Percentiles rank a stretch among this genome's conserved stretches.
Conservation (phyloP, 164 flowering plant genomes). For the Platanus orientalis region DNA sequence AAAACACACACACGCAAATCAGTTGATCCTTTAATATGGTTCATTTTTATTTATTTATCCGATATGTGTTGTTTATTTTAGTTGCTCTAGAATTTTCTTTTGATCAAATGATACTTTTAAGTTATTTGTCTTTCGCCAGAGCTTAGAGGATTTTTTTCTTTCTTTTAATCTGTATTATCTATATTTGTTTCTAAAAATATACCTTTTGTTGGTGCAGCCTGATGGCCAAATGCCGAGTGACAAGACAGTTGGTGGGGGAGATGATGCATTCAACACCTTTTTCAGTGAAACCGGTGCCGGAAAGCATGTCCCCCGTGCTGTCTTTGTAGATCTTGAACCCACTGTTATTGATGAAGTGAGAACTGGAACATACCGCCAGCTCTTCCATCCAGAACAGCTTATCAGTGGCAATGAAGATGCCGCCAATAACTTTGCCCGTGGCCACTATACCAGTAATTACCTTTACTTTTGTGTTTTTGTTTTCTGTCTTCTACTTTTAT, state of each 20-base stretch:
- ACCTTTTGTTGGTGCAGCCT: conserved; percentile 52
- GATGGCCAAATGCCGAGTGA: conserved; percentile 84
- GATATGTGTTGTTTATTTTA: no score
- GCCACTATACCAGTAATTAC: conserved; percentile 53
- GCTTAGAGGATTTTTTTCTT: no score
- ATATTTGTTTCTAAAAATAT: no score
- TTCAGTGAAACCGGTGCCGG: conserved; percentile 71
- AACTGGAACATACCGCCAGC: conserved; percentile 53
- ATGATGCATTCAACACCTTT: conserved; percentile 70
- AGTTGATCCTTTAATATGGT: no score
- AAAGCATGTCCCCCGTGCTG: conserved; percentile 61
- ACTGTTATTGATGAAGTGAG: conserved; percentile 69
- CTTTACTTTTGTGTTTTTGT: neutral
- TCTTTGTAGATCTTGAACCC: conserved; percentile 61
- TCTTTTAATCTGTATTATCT: no score
- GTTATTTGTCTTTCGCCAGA: neutral
- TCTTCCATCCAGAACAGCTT: conserved; percentile 64
- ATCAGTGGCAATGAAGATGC: conserved; percentile 68
- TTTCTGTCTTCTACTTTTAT: neutral
- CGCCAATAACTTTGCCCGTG: conserved; percentile 61
- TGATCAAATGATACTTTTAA: no score
- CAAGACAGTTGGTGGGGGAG: conserved; percentile 55
- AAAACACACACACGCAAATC: no score
- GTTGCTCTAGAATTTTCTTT: no score
- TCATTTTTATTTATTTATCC: no score